Percentiles rank a stretch among this genome's conserved stretches.
Evolutionary conservation across 2,329 filamentous ascomycete species (phyloP).

Genomic region (Ceratocystis cubensis): DNA sequence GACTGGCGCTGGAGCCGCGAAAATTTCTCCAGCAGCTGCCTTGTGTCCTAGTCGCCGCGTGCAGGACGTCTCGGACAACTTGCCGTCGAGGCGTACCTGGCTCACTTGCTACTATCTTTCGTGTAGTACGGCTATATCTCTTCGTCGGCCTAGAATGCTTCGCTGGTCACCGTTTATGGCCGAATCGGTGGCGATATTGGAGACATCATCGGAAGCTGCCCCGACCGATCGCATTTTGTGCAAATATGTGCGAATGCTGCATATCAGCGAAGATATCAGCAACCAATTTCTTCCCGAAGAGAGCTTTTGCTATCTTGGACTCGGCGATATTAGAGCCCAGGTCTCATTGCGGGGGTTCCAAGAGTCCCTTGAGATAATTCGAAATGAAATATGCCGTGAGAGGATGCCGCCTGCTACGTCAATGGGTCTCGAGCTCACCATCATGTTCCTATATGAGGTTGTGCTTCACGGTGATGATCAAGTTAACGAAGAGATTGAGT

Average conservation of each 20-base stretch:
- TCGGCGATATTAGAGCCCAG: slow-evolving; percentile 52
- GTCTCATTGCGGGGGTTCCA: slow-evolving; percentile 54
- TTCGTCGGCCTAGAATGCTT: slow-evolving; percentile 48
- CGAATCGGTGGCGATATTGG: slow-evolving; percentile 45
- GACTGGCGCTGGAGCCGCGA: not conserved
- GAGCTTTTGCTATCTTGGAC: slow-evolving; percentile 38
- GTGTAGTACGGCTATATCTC: slow-evolving; percentile 47
- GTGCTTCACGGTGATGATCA: slow-evolving; percentile 50
- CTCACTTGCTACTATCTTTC: slow-evolving; percentile 47
- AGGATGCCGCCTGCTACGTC: slow-evolving; percentile 44
- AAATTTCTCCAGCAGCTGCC: not conserved
- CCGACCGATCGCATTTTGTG: slow-evolving; percentile 46
- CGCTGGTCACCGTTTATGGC: slow-evolving; percentile 49
- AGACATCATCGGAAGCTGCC: slow-evolving; percentile 41
- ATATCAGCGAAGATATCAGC: slow-evolving; percentile 55
- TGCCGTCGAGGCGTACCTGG: slow-evolving; percentile 41
- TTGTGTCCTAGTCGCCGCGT: slow-evolving; percentile 23
- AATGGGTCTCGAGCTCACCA: slow-evolving; percentile 53
- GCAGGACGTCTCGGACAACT: slow-evolving; percentile 22
- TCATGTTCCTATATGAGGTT: slow-evolving; percentile 64
- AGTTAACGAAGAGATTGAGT: slow-evolving; percentile 34
- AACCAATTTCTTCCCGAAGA: slow-evolving; percentile 57
- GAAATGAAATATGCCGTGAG: slow-evolving; percentile 39
- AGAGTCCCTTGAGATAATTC: slow-evolving; percentile 49
- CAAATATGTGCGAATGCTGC: slow-evolving; percentile 47